Base-by-base conservation (phyloP, 345 rosid species). In the Acer negundo region DNA sequence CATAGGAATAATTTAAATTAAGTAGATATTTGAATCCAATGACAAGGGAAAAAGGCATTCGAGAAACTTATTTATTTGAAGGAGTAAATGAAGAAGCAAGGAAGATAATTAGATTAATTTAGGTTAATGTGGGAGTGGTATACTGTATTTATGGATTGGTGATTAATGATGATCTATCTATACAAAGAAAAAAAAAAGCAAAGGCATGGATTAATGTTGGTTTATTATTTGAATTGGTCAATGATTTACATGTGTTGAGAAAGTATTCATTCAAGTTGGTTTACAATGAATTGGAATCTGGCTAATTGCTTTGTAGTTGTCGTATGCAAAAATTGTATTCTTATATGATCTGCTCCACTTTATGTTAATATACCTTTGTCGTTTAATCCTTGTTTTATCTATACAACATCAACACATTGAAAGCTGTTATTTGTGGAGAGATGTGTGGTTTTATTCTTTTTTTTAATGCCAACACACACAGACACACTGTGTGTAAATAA, bases 61-160 rank as follows among this genome's bases (percentile, higher is more conserved):
- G 20, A 64, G 61, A 53, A 73, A 75, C 63, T 31, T 47, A 35
- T 7, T 22, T 75, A 71, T 53, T 53, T 76, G 38, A 28, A 74
- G 17, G 19, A 17, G 62, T 17, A 22, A 13, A 13, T 6, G 55
- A 26, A 31, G 19, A 70, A 13, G 44, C 6, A 7, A 12, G 63
- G 77, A 31, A 69, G 47, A 53, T 53, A 15, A 20, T 35, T 19
- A 56, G 82, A 62, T 31, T 77, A 73, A 77, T 7, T 58, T 58
- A 59, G 63, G 16, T 59, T 59, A 59, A 24, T n/a, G 62, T 8
- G 11, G 61, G 46, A 74, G 9, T 65, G 35, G 80, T 40, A 56
- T 73, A 79, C 74, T 78, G 74, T 75, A 64, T 77, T 20, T 75
- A 81, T 75, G 72, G 77, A 65, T 63, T 49, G 35, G 69, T 59